Base-by-base conservation (phyloP, 1,284 basidiomycete genomes). In the Earliella scabrosa region DNA sequence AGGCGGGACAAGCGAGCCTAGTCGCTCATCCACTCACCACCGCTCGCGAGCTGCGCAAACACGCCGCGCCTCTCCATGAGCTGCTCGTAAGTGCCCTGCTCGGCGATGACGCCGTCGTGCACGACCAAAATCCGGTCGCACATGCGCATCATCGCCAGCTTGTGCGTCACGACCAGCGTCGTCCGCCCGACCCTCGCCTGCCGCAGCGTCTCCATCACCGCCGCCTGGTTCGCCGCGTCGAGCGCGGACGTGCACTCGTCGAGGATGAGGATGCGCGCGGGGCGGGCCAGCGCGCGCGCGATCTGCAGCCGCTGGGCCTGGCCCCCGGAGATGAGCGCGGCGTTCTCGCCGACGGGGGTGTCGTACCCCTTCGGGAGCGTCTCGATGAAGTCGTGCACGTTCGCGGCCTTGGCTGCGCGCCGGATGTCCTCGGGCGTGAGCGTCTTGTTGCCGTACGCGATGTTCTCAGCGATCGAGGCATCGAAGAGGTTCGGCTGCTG, bases 241-340 rank as follows among this genome's bases (percentile, higher is more conserved):
- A 98, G 78, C 6, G 96, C 93, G 38, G 86, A 90, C 7, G 97
- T 99, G 69, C 93, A 97, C 73, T 98, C 97, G 73, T 98, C 97
- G 45, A 98, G 78, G 45, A 98, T 87, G 29, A 98, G 78, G n/a
- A 97, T 82, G 32, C 78, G 81, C 0, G 89, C 79, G 0, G 82
- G 80, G 11, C 86, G 77, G 8, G 90, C 87, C 14, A 98, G 81
- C 0, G 95, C 95, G 2, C 97, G 83, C 0, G 97, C 97, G 62
- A 98, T 95, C 67, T 92, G 90, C 8, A 99, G 74, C 3, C 97
- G 84, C 74, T 99, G 97, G 2, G 92, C 93, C 71, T 99, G 97
- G 1, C 97, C 97, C 29, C 97, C 97, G 0, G 94, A 97, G 55
- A 98, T 86, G 46, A 95, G 82, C 16, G 83, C 75, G 0, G 93